Percentiles rank a stretch among this genome's conserved stretches.
phyloP scores from a whole-genome alignment of 2,329 filamentous ascomycete species.

The Botryotinia globosa region DNA sequence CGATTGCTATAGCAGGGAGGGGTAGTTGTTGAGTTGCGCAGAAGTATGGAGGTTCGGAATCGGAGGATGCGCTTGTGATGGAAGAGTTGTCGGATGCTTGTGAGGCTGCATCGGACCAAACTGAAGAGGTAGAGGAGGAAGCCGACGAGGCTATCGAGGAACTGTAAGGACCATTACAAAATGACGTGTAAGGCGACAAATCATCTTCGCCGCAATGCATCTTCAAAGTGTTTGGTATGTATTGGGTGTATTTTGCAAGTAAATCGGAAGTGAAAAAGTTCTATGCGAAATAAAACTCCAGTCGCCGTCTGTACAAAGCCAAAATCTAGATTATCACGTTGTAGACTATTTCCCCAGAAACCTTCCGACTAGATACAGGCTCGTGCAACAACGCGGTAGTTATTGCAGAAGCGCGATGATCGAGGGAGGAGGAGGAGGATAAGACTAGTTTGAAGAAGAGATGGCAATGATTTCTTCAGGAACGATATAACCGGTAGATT shows the following conservation, averaged over 20 bases:
- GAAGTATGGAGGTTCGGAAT: slow-evolving; percentile 48
- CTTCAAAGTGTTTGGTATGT: slow-evolving; percentile 43
- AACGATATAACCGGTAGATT: slow-evolving; percentile 56
- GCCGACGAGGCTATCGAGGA: slow-evolving; percentile 71
- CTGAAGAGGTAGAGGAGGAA: slow-evolving; percentile 71
- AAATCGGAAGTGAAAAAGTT: slow-evolving; percentile 18
- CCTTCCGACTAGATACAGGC: slow-evolving; percentile 45
- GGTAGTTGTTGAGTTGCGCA: slow-evolving; percentile 35
- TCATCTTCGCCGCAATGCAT: slow-evolving; percentile 56
- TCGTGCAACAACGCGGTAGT: slow-evolving; percentile 38
- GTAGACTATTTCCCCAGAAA: slow-evolving; percentile 40
- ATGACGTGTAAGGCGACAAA: slow-evolving; percentile 52
- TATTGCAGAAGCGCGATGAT: slow-evolving; percentile 44
- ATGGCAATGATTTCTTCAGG: slow-evolving; percentile 46
- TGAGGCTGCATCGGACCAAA: slow-evolving; percentile 72
- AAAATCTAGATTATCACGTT: slow-evolving; percentile 45
- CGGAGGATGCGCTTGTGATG: slow-evolving; percentile 55
- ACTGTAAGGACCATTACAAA: slow-evolving; percentile 60
- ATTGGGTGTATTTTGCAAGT: slow-evolving; percentile 42
- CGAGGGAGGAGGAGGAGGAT: slow-evolving; percentile 43
- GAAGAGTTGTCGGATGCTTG: slow-evolving; percentile 69
- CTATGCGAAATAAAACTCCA: slow-evolving; percentile 44
- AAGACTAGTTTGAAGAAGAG: slow-evolving; percentile 42
- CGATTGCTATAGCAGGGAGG: slow-evolving; percentile 38
- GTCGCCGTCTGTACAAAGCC: slow-evolving; percentile 55